Evolutionary conservation across 306 rosid species (phyloP), one percentile per base, ranked within the genome.

Genomic region (Acacia confusa): DNA sequence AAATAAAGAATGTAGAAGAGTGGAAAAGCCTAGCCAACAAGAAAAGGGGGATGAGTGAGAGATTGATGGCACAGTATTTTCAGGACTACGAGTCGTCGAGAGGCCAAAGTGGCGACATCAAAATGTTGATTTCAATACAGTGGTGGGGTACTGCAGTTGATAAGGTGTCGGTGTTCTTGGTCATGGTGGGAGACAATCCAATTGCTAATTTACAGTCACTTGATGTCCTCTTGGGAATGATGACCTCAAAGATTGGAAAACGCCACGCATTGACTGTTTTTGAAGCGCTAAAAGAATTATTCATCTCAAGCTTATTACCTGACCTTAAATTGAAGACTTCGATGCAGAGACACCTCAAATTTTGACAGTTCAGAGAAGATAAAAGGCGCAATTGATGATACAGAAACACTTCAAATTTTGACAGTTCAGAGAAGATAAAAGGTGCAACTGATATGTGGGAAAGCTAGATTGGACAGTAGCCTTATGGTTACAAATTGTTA

Each of bases 201-300:
- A 79, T 95, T 47, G 94, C 97, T 44, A 93, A 92, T 80, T 83
- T 93, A 87, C 87, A 97, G 81, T 92, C 99, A 8, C 87, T 95
- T 78, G 97, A 95, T 88, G 89, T 92, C 0, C 94, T 95, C 52
- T 73, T 93, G 60, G 99, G 98, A 81, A 93, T 96, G 99, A 97
- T 96, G 70, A 86, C 99, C 38, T 92, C 98, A 36, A 96, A 96
- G 89, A 98, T 93, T 66, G 99, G 99, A 32, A 96, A 96, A 89
- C 92, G 98, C 72, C 97, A 93, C 65, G 98, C 98, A 44, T 84
- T 96, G 74, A 88, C 94, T 38, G 99, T 97, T 50, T 96, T 96
- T 58, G 97, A 96, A 88, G 93, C 97, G 3, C 87, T 96, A 74
- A 88, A 86, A 86, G 98, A 96, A 80, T 84, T 96, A 50, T 96